Evolutionary conservation across 1,139 yeast genomes (phyloP).

Genomic region (Diutina siamensis): DNA sequence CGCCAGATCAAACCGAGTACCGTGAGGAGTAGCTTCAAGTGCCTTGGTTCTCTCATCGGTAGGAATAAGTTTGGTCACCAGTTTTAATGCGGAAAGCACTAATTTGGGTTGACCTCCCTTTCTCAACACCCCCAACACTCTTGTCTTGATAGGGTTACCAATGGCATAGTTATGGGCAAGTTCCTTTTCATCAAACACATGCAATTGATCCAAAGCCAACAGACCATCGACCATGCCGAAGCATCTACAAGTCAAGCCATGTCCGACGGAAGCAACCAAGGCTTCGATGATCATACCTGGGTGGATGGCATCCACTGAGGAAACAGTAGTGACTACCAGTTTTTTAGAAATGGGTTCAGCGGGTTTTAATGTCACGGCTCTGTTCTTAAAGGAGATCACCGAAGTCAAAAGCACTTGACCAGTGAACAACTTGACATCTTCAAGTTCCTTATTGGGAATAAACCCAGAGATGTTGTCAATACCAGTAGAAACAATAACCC

Average conservation of each 20-base stretch:
- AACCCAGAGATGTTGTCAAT: slow-evolving; percentile 49
- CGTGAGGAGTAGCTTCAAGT: slow-evolving; percentile 66
- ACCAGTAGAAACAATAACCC: slow-evolving; percentile 69
- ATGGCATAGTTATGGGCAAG: slow-evolving; percentile 51
- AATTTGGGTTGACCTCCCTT: slow-evolving; percentile 50
- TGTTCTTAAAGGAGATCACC: background rate
- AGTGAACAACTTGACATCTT: slow-evolving; percentile 12
- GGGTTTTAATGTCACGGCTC: slow-evolving; percentile 14
- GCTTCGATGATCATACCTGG: slow-evolving; percentile 83
- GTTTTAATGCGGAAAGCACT: slow-evolving; percentile 53
- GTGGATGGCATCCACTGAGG: slow-evolving; percentile 65
- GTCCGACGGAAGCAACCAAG: slow-evolving; percentile 45
- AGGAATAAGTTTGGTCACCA: slow-evolving; percentile 26
- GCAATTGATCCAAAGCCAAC: slow-evolving; percentile 55
- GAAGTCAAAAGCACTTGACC: background rate
- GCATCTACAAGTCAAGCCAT: slow-evolving; percentile 56
- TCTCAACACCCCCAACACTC: slow-evolving; percentile 52
- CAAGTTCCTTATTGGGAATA: slow-evolving; percentile 57
- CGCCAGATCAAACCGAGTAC: slow-evolving; percentile 53
- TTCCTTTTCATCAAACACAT: slow-evolving; percentile 33
- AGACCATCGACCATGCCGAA: slow-evolving; percentile 72
- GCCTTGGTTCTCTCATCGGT: slow-evolving; percentile 17
- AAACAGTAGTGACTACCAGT: slow-evolving; percentile 36
- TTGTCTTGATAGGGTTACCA: slow-evolving; percentile 57
- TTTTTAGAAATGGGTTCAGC: slow-evolving; percentile 6